Evolutionary conservation across 306 rosid genomes (phyloP).

Genomic region (Cucurbita ficifolia): DNA sequence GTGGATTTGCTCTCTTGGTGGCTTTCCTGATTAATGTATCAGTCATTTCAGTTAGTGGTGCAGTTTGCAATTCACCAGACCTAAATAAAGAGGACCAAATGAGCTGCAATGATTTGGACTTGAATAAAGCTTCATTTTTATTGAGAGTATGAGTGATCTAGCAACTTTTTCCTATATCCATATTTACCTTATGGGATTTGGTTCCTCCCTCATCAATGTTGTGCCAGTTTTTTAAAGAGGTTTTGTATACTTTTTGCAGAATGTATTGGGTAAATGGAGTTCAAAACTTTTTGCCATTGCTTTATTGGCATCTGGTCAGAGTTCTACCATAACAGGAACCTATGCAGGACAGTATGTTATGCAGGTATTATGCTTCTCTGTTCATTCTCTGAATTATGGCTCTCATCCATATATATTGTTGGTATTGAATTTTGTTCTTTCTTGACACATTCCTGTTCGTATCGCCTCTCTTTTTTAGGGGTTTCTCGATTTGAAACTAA

Average conservation of each 20-base stretch:
- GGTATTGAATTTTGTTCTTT: background rate
- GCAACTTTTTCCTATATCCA: background rate
- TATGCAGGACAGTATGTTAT: conserved; percentile 98
- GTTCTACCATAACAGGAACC: conserved; percentile 97
- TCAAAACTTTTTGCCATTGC: conserved; percentile 88
- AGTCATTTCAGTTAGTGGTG: conserved; percentile 83
- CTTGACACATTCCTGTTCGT: background rate
- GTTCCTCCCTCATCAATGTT: background rate
- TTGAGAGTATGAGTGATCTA: conserved; percentile 50
- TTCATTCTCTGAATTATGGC: background rate
- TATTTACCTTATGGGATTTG: conserved; percentile 1
- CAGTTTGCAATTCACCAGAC: conserved; percentile 63
- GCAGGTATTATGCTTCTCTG: conserved; percentile 57
- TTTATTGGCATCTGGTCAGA: conserved; percentile 94
- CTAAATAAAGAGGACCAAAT: conserved; percentile 52
- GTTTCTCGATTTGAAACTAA: conserved; percentile 66
- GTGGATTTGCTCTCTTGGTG: conserved; percentile 80
- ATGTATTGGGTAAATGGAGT: conserved; percentile 95
- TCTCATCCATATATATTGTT: background rate
- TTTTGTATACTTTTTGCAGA: conserved; percentile 23
- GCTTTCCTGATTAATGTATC: conserved; percentile 81
- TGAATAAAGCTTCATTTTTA: conserved; percentile 83
- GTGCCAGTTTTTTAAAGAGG: background rate
- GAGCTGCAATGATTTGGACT: conserved; percentile 73
- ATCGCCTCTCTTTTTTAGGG: conserved; percentile 32